Conservation (phyloP, 805 yeast species). For the Aciculoconidium aculeatum region DNA sequence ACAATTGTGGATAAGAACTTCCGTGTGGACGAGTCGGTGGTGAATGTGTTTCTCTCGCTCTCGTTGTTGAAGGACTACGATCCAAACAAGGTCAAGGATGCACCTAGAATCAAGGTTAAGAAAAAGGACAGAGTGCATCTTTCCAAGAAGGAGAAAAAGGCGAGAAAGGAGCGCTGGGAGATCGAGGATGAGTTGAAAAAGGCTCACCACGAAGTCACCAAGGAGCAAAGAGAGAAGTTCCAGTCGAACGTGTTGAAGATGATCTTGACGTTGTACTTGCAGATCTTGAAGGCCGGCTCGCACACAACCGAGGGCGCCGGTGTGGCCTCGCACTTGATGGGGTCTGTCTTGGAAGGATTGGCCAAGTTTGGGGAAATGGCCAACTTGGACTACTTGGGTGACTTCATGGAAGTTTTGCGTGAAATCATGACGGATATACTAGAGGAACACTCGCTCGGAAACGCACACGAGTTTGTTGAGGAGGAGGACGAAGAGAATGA, state of each 20-base stretch:
- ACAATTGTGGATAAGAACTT: constrained; percentile 68
- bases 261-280: constrained; percentile 69
- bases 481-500: constrained; percentile 15
- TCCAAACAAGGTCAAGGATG: constrained; percentile 49
- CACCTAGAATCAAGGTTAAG: constrained; percentile 46
- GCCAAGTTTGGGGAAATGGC: constrained; percentile 89
- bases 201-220: constrained; percentile 84
- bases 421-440: constrained; percentile 61
- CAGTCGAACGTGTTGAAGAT: constrained; percentile 81
- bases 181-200: constrained; percentile 84
- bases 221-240: constrained; percentile 76
- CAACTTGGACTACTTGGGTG: constrained; percentile 88
- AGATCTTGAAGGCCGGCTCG: constrained; percentile 53
- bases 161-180: constrained; percentile 75
- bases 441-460: constrained; percentile 37
- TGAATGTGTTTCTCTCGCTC: constrained; percentile 67
- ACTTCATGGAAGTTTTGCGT: constrained; percentile 80
- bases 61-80: constrained; percentile 65
- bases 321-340: constrained; percentile 53
- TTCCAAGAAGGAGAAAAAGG: constrained; percentile 85
- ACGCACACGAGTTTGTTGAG: constrained; percentile 15
- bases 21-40: constrained; percentile 76
- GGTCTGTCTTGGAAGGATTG: constrained; percentile 85
- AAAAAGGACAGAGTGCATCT: constrained; percentile 89
- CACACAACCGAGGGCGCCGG: constrained; percentile 18